Evolutionary conservation across 768 basidiomycete species (phyloP).

Genomic region (Kwoniella pini): DNA sequence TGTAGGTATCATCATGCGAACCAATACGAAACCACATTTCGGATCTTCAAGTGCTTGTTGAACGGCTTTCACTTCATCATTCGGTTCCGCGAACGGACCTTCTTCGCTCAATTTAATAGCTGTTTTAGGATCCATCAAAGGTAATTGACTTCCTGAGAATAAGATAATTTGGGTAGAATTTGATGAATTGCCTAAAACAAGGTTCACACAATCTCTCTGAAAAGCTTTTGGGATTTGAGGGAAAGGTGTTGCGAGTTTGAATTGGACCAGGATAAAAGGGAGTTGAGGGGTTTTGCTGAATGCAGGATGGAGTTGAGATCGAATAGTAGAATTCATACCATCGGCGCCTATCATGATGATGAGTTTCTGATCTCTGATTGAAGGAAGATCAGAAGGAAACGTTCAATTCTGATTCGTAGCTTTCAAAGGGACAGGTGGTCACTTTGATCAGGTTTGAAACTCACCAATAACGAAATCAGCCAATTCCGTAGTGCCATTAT

Average conservation of each 20-base stretch:
- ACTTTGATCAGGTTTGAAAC: background rate
- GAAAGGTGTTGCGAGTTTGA: constrained; percentile 17
- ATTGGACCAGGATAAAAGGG: constrained; percentile 16
- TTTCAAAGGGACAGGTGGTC: too few species aligned
- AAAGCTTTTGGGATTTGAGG: constrained; percentile 2
- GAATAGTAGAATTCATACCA: constrained; percentile 19
- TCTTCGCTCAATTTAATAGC: background rate
- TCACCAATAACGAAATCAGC: constrained; percentile 28
- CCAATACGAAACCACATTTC: constrained; percentile 16
- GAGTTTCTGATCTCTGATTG: background rate
- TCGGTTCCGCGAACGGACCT: constrained; percentile 12
- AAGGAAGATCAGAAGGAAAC: too few species aligned
- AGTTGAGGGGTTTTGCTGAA: constrained; percentile 8
- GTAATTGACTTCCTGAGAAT: background rate
- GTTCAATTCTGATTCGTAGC: too few species aligned
- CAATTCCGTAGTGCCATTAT: constrained; percentile 11
- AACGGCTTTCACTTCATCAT: background rate
- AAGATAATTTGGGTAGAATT: constrained; percentile 15
- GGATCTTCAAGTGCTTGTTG: constrained; percentile 8
- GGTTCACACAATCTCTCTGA: constrained; percentile 15
- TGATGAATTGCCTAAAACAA: constrained; percentile 9
- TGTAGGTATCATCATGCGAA: background rate
- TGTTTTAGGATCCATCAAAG: background rate
- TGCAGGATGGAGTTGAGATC: constrained; percentile 16
- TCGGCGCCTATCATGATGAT: constrained; percentile 21